phyloP scores from a whole-genome alignment of 1,139 yeast species.

The Torulaspora pretoriensis region DNA sequence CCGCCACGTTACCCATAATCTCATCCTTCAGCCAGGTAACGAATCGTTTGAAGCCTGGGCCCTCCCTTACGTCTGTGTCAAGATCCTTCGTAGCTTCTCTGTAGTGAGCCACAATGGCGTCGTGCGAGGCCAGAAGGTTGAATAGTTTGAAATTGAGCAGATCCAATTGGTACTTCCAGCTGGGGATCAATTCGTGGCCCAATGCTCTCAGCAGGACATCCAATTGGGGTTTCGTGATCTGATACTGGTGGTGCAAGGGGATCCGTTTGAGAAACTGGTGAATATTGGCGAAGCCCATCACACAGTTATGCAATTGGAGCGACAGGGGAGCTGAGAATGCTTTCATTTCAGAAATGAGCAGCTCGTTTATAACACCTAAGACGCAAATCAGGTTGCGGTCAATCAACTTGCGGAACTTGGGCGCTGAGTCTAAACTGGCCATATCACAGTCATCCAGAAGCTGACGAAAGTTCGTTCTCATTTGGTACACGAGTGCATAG shows the following conservation, averaged over 20 bases:
- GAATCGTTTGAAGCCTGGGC: constrained; percentile 18
- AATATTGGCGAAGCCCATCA: constrained; percentile 24
- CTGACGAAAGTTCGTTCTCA: constrained; percentile 12
- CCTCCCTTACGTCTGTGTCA: constrained; percentile 12
- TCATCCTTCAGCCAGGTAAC: constrained; percentile 26
- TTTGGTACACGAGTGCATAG: constrained; percentile 12
- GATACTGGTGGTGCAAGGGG: constrained; percentile 20
- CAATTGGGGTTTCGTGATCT: constrained; percentile 19
- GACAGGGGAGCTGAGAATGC: constrained; percentile 9
- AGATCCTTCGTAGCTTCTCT: constrained; percentile 12
- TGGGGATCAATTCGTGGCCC: constrained; percentile 22
- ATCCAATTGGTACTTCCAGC: constrained; percentile 27
- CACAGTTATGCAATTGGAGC: constrained; percentile 21
- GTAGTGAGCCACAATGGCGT: constrained; percentile 13
- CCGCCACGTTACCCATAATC: constrained; percentile 14
- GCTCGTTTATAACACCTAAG: constrained; percentile 13
- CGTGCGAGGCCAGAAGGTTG: constrained; percentile 15
- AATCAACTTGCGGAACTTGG: constrained; percentile 13
- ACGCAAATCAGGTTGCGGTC: constrained; percentile 14
- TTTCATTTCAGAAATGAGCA: constrained; percentile 13
- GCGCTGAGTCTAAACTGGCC: constrained; percentile 13
- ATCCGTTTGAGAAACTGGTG: constrained; percentile 22
- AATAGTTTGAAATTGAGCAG: constrained; percentile 21
- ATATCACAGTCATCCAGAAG: constrained; percentile 11
- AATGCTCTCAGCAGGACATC: constrained; percentile 19